These are phyloP conservation scores for Wickerhamiella allomyrinae DNA, from an alignment of 805 yeast species.

Conservation along the genomic window DNA sequence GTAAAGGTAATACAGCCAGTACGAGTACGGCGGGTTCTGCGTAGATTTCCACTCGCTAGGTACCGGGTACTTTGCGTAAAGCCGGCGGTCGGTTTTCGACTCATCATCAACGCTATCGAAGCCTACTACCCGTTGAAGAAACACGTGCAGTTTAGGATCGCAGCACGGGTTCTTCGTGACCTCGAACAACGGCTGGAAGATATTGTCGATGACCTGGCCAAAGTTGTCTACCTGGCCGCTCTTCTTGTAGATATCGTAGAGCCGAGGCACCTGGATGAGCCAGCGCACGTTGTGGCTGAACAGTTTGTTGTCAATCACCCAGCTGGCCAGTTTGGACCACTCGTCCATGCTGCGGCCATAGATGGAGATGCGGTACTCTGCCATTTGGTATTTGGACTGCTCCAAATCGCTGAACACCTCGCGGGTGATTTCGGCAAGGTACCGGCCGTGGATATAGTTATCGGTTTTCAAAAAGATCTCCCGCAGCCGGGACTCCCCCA, in stretches of 20 bases:
- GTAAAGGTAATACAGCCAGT: constrained; percentile 78
- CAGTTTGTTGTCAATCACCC: constrained; percentile 89
- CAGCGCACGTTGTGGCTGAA: constrained; percentile 91
- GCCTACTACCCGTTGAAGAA: constrained; percentile 88
- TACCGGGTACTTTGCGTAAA: constrained; percentile 71
- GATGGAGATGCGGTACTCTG: constrained; percentile 86
- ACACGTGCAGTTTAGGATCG: constrained; percentile 83
- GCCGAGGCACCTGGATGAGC: constrained; percentile 89
- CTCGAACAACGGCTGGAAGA: constrained; percentile 81
- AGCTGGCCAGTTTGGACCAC: constrained; percentile 89
- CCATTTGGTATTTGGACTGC: constrained; percentile 92
- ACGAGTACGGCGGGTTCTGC: constrained; percentile 93
- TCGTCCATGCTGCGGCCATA: constrained; percentile 83
- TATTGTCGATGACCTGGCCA: constrained; percentile 60
- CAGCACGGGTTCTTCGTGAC: constrained; percentile 71
- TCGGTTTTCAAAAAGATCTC: constrained; percentile 94
- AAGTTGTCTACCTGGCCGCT: constrained; percentile 55
- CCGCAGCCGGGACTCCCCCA: constrained; percentile 93
- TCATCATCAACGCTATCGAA: constrained; percentile 98
- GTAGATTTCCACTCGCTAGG: constrained; percentile 68
- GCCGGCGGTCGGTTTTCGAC: constrained; percentile 73
- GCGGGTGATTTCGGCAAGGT: constrained; percentile 82
- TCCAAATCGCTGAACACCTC: constrained; percentile 93
- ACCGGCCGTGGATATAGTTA: constrained; percentile 75
- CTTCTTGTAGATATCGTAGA: constrained; percentile 77